phyloP scores from a whole-genome alignment of 1,284 basidiomycete genomes.

The Naganishia albida region DNA sequence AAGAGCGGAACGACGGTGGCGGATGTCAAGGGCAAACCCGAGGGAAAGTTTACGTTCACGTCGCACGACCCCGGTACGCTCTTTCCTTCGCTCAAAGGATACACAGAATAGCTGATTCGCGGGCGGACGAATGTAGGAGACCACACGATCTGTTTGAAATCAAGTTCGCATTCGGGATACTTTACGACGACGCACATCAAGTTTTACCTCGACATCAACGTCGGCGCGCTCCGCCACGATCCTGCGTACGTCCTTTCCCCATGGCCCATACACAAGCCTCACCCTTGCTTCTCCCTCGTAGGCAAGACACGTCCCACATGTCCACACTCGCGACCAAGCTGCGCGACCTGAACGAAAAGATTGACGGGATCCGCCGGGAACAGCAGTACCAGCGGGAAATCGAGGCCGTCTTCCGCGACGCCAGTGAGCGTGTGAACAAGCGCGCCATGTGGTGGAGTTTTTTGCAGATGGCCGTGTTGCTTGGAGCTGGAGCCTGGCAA shows the following conservation, averaged over 20 bases:
- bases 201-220: conserved; percentile 89
- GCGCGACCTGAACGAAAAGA: conserved; percentile 85
- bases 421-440: conserved; percentile 85
- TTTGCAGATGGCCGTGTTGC: conserved; percentile 78
- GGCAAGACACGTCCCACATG: conserved; percentile 75
- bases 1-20: conserved; percentile 67
- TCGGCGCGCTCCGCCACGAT: conserved; percentile 82
- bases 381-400: conserved; percentile 97
- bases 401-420: conserved; percentile 84
- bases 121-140: conserved; percentile 61
- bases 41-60: conserved; percentile 95
- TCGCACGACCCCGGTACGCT: conserved; percentile 73
- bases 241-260: conserved; percentile 59
- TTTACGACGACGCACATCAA: conserved; percentile 84
- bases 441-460: conserved; percentile 91
- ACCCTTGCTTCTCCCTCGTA: conserved; percentile 30
- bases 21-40: conserved; percentile 80
- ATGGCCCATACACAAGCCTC: too few relatives aligned
- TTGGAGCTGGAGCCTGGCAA: conserved; percentile 89
- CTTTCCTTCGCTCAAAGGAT: neutral
- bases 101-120: neutral
- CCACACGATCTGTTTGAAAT: conserved; percentile 92
- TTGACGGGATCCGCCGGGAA: conserved; percentile 89
- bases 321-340: conserved; percentile 82
- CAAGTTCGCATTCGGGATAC: conserved; percentile 81